These are phyloP conservation scores for Orbilia quercus DNA, from an alignment of 2,329 filamentous ascomycete species.

Conservation along the genomic window DNA sequence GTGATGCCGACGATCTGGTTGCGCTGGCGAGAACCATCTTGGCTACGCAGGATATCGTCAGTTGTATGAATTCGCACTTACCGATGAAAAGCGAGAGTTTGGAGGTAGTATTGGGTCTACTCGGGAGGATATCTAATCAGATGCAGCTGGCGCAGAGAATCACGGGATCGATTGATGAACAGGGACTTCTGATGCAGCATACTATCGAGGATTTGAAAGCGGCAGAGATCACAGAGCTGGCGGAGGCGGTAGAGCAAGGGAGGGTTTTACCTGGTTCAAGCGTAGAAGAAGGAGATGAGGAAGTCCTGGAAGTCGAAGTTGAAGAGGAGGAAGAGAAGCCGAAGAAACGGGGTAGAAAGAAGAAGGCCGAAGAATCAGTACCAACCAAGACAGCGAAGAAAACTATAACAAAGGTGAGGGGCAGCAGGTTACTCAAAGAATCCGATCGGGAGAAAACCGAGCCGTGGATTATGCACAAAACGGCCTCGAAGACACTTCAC, in stretches of 20 bases:
- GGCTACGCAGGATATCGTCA: conserved; percentile 75
- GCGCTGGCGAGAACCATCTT: conserved; percentile 83
- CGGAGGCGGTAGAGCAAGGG: conserved; percentile 75
- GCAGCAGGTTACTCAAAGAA: conserved; percentile 67
- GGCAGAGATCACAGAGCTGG: conserved; percentile 76
- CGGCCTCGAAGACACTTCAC: conserved; percentile 70
- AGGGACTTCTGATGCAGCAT: conserved; percentile 84
- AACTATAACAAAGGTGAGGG: conserved; percentile 62
- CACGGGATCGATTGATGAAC: conserved; percentile 85
- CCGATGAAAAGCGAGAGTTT: conserved; percentile 59
- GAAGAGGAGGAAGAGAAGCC: conserved; percentile 63
- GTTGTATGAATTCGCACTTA: conserved; percentile 63
- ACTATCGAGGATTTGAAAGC: conserved; percentile 78
- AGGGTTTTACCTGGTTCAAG: conserved; percentile 69
- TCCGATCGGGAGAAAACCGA: conserved; percentile 70
- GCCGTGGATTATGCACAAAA: conserved; percentile 73
- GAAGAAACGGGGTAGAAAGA: conserved; percentile 59
- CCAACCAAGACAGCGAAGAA: conserved; percentile 11
- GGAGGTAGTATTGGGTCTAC: conserved; percentile 64
- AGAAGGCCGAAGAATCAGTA: conserved; percentile 49
- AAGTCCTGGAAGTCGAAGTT: conserved; percentile 29
- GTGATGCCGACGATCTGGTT: conserved; percentile 90
- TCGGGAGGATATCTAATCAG: conserved; percentile 73
- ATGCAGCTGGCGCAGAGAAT: conserved; percentile 77
- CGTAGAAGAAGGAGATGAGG: conserved; percentile 11